These are phyloP conservation scores for Lizonia empirigonia DNA, from an alignment of 2,329 filamentous ascomycete genomes.

Conservation along the genomic window DNA sequence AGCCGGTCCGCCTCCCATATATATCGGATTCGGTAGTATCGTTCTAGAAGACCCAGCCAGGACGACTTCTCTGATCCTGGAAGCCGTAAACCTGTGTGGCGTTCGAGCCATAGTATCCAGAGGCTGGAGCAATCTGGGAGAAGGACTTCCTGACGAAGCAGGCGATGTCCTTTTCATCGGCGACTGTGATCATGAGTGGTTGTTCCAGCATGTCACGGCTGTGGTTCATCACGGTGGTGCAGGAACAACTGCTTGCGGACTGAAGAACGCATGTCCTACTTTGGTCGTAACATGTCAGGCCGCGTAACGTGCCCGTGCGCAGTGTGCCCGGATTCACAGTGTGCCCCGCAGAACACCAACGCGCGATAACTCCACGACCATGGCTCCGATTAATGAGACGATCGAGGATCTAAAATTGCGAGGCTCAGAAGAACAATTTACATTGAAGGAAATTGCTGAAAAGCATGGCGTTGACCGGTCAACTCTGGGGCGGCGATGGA, in stretches of 20 bases:
- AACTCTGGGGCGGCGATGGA: no score
- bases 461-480: no score
- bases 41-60: slow-evolving; percentile 57
- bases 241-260: slow-evolving; percentile 82
- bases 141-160: slow-evolving; percentile 3
- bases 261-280: slow-evolving; percentile 76
- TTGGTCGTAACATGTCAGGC: no score
- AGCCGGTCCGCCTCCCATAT: slow-evolving; percentile 58
- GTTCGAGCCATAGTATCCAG: slow-evolving; percentile 59
- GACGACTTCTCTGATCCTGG: slow-evolving; percentile 54
- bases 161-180: slow-evolving; percentile 60
- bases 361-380: no score
- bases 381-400: no score
- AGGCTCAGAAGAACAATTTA: no score
- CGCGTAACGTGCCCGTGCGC: no score
- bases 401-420: no score
- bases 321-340: no score
- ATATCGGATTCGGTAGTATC: slow-evolving; percentile 64
- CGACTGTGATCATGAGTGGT: slow-evolving; percentile 84
- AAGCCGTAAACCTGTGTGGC: slow-evolving; percentile 48
- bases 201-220: slow-evolving; percentile 76
- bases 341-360: no score
- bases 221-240: slow-evolving; percentile 87
- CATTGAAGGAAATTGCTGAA: no score
- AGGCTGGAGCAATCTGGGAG: slow-evolving; percentile 55